A percentile compares a stretch with the other conserved stretches of the same genome.
These are phyloP conservation scores for Pachysolen tannophilus DNA, from an alignment of 805 yeast genomes.

Conservation along the genomic window DNA sequence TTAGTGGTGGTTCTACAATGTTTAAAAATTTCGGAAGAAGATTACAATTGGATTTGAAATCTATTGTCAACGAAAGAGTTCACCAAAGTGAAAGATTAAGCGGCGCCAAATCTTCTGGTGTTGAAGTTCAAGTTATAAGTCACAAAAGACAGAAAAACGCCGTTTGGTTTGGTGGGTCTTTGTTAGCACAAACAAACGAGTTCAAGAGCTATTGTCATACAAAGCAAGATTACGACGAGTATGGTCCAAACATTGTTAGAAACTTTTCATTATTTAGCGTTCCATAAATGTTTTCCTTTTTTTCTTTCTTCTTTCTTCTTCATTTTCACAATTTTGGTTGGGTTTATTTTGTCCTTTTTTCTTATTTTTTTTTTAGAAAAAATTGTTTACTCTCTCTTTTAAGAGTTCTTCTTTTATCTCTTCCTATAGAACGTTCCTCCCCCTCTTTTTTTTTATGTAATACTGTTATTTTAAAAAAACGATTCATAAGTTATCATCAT, in stretches of 20 bases:
- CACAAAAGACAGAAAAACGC: constrained; percentile 98
- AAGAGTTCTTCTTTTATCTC: too few species aligned
- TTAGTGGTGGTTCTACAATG: constrained; percentile 98
- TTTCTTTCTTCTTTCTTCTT: too few species aligned
- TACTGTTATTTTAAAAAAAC: too few species aligned
- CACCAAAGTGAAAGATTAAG: constrained; percentile 69
- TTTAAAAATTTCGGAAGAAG: constrained; percentile 97
- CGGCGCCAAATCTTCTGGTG: constrained; percentile 80
- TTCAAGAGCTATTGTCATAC: constrained; percentile 96
- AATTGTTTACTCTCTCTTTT: too few species aligned
- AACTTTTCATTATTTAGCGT: constrained; percentile 92
- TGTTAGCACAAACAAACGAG: constrained; percentile 95
- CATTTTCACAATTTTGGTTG: too few species aligned
- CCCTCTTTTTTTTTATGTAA: too few species aligned
- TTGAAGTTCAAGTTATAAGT: constrained; percentile 92
- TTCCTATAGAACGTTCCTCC: too few species aligned
- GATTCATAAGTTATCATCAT: too few species aligned
- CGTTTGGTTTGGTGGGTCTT: constrained; percentile 98
- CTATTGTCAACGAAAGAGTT: constrained; percentile 83
- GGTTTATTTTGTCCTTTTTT: too few species aligned
- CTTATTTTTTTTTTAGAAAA: too few species aligned
- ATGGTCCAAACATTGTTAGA: constrained; percentile 96
- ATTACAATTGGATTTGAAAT: constrained; percentile 87
- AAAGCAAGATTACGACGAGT: constrained; percentile 94
- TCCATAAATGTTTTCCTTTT: constrained; percentile 44